Evolutionary conservation across 2,329 filamentous ascomycete genomes (phyloP).

Genomic region (Colletotrichum horii): DNA sequence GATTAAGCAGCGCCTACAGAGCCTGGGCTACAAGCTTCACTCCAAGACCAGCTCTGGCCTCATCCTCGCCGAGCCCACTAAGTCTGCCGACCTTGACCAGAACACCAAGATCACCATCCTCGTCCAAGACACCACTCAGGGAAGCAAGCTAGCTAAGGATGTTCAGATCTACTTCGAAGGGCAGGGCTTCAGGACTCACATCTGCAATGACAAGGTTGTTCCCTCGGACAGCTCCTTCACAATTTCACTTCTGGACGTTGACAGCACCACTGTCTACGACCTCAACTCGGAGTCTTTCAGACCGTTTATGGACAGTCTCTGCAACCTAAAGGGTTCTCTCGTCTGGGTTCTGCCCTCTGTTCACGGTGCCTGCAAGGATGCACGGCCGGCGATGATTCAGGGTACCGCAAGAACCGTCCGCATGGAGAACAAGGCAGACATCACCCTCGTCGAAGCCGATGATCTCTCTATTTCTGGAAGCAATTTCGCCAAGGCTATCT

Average conservation of each 20-base stretch:
- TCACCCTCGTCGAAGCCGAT: constrained; percentile 19
- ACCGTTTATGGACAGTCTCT: constrained; percentile 7
- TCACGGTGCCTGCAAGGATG: constrained; percentile 29
- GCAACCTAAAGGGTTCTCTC: constrained; percentile 15
- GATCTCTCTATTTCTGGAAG: not conserved
- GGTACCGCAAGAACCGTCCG: constrained; percentile 33
- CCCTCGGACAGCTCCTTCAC: not conserved
- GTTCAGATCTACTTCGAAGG: not conserved
- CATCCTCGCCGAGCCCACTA: not conserved
- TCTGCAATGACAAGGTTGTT: not conserved
- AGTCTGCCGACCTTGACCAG: not conserved
- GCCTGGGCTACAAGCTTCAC: not conserved
- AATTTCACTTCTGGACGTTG: constrained; percentile 30
- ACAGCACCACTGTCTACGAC: constrained; percentile 30
- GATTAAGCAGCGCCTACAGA: not conserved
- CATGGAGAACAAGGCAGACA: constrained; percentile 28
- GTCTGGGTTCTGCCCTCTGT: constrained; percentile 35
- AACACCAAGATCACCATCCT: not conserved
- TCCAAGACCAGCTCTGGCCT: not conserved
- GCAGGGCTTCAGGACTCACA: not conserved
- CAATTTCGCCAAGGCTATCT: not conserved
- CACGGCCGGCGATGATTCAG: constrained; percentile 30
- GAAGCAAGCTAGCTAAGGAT: not conserved
- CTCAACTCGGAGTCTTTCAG: constrained; percentile 18
- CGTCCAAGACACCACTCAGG: not conserved